Conservation (phyloP, 179 eudicot genomes). For the Silene vulgaris region DNA sequence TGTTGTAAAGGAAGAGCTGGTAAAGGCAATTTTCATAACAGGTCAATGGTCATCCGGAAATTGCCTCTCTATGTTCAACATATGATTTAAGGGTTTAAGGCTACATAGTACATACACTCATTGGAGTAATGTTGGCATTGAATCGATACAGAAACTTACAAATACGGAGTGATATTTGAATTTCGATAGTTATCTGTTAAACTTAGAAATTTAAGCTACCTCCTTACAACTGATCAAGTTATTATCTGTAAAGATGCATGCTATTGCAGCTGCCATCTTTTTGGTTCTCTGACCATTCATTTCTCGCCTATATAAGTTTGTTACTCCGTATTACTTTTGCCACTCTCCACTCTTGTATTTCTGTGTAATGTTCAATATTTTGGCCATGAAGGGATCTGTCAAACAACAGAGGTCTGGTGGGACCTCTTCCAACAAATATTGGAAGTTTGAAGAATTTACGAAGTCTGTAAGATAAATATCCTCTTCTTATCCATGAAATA, state of each 20-base stretch:
- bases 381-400: slow-evolving; percentile 60
- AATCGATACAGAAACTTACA: neutral
- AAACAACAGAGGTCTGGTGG: slow-evolving; percentile 59
- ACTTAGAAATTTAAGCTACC: no score
- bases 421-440: slow-evolving; percentile 52
- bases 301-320: neutral
- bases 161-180: no score
- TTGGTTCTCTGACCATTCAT: neutral
- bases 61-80: no score
- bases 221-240: no score
- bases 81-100: no score
- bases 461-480: slow-evolving; percentile 41
- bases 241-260: neutral
- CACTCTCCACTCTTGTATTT: neutral
- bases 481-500: slow-evolving; percentile 4
- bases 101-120: no score
- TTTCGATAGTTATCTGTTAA: no score
- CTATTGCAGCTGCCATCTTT: neutral
- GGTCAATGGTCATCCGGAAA: no score
- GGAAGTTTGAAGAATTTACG: slow-evolving; percentile 48
- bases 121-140: neutral
- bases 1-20: no score
- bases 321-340: neutral
- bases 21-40: neutral
- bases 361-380: slow-evolving; percentile 18